Conservation (phyloP, 1,284 basidiomycete species). For the Sporisorium scitamineum region DNA sequence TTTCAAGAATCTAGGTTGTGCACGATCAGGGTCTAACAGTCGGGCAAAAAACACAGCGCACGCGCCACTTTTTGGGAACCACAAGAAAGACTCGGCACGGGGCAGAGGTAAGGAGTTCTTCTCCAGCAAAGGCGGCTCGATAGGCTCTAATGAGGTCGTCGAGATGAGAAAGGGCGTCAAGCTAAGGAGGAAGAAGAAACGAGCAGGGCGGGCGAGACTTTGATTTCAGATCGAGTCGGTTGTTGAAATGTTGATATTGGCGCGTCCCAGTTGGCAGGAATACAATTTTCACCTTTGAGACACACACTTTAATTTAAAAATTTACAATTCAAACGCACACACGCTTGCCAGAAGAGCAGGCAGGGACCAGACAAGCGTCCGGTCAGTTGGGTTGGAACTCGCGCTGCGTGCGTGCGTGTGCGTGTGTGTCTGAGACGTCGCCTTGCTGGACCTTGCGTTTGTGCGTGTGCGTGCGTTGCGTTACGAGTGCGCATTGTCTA, state of each 20-base stretch:
- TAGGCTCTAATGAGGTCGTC: background rate
- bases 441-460: background rate
- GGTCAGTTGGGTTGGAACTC: background rate
- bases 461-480: background rate
- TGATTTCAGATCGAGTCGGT: too few relatives aligned
- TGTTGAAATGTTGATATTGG: too few relatives aligned
- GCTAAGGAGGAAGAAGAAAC: background rate
- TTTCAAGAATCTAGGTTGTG: too few relatives aligned
- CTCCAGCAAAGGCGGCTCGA: background rate
- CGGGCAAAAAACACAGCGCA: conserved; percentile 2
- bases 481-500: conserved; percentile 7
- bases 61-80: conserved; percentile 4
- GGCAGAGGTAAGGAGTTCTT: background rate
- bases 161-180: background rate
- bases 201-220: background rate
- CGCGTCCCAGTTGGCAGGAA: too few relatives aligned
- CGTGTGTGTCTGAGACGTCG: background rate
- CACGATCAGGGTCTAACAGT: conserved; percentile 5
- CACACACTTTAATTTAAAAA: too few relatives aligned
- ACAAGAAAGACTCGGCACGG: background rate
- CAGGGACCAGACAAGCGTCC: too few relatives aligned
- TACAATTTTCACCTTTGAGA: too few relatives aligned
- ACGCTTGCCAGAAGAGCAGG: too few relatives aligned
- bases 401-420: conserved; percentile 3
- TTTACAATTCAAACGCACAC: too few relatives aligned